Conservation (phyloP, 805 yeast genomes). For the Barnettozyma sp. region DNA sequence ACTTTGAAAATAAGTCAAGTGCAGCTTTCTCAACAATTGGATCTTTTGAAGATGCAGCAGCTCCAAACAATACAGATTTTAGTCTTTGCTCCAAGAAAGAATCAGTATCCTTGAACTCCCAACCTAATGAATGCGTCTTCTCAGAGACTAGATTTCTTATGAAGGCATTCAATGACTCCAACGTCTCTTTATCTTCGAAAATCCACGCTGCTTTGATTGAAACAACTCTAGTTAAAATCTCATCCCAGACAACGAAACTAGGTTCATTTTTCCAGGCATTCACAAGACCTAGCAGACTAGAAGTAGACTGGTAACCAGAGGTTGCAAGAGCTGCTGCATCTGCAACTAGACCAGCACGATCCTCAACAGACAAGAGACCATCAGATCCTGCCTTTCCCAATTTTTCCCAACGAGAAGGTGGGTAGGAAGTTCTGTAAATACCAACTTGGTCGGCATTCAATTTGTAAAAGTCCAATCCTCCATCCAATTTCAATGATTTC, state of each 20-base stretch:
- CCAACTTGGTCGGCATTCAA: constrained; percentile 71
- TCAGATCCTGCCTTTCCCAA: constrained; percentile 54
- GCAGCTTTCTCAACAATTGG: constrained; percentile 41
- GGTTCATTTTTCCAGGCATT: constrained; percentile 53
- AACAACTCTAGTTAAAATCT: constrained; percentile 43
- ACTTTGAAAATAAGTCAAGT: constrained; percentile 43
- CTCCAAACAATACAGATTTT: constrained; percentile 53
- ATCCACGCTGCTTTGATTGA: constrained; percentile 46
- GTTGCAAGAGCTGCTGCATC: constrained; percentile 68
- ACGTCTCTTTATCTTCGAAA: constrained; percentile 43
- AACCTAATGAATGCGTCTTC: constrained; percentile 53
- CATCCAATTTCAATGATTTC: constrained; percentile 38
- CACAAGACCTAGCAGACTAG: constrained; percentile 52
- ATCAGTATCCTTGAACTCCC: constrained; percentile 51
- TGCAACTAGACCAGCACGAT: constrained; percentile 74
- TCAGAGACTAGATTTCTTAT: constrained; percentile 47
- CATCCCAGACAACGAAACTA: constrained; percentile 64
- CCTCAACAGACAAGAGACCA: constrained; percentile 61
- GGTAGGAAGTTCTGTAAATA: constrained; percentile 66
- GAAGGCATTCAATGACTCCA: constrained; percentile 44
- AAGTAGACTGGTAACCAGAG: constrained; percentile 61
- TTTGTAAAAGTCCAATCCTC: constrained; percentile 48
- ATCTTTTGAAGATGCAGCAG: constrained; percentile 52
- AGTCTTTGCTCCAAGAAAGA: constrained; percentile 58
- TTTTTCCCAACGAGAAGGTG: constrained; percentile 61